These are phyloP conservation scores for Xeromyces bisporus DNA, from an alignment of 495 filamentous ascomycete genomes.

Conservation along the genomic window DNA sequence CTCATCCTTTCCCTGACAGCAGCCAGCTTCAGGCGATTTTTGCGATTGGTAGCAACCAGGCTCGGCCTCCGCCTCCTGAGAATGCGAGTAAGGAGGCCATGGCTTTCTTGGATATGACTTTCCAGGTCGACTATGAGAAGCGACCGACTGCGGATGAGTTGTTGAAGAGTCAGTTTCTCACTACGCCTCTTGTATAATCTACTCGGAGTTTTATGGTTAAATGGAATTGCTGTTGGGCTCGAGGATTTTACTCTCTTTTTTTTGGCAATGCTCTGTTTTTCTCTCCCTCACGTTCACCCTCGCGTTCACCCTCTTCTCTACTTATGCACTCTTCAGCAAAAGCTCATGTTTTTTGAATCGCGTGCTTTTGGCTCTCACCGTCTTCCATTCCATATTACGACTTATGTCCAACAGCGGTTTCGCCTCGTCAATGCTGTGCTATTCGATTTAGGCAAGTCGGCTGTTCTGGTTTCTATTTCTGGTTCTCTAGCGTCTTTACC, in stretches of 20 bases:
- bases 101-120: slow-evolving; percentile 73
- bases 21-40: slow-evolving; percentile 97
- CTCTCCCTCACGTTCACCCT: background rate
- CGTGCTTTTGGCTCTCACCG: too few species aligned
- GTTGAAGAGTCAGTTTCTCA: slow-evolving; percentile 61
- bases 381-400: too few species aligned
- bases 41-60: slow-evolving; percentile 81
- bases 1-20: slow-evolving; percentile 92
- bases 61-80: slow-evolving; percentile 76
- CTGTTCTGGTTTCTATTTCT: too few species aligned
- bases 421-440: background rate
- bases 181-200: slow-evolving; percentile 40
- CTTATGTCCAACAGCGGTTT: too few species aligned
- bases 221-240: too few species aligned
- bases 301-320: too few species aligned
- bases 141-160: slow-evolving; percentile 84
- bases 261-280: background rate
- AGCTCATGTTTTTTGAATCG: too few species aligned
- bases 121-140: slow-evolving; percentile 86
- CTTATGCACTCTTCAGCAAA: too few species aligned
- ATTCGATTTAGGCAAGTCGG: background rate
- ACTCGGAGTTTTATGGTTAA: too few species aligned
- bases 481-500: background rate
- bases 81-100: slow-evolving; percentile 72
- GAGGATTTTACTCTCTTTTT: too few species aligned